Conservation (phyloP, 306 rosid genomes). For the Malus orientalis region DNA sequence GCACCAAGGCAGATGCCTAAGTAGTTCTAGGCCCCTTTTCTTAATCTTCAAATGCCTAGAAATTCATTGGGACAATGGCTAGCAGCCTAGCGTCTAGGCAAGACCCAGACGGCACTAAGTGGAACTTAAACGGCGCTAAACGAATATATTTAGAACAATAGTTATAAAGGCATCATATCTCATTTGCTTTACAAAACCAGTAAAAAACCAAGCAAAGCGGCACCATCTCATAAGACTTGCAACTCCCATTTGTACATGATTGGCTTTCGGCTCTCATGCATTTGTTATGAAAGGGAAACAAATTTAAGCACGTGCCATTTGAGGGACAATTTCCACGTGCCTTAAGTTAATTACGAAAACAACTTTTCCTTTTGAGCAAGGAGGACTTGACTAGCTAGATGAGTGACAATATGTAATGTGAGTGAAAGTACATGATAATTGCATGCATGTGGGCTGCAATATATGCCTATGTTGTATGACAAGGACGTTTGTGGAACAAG, state of each 20-base stretch:
- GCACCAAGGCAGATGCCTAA: no score
- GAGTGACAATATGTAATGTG: neutral
- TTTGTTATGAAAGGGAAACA: neutral
- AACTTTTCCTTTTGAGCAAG: neutral
- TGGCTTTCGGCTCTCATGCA: neutral
- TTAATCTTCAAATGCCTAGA: no score
- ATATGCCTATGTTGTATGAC: neutral
- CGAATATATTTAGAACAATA: no score
- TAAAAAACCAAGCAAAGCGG: neutral
- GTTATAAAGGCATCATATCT: neutral
- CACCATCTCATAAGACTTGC: neutral
- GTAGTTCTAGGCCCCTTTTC: no score
- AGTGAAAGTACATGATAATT: neutral
- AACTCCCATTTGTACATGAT: neutral
- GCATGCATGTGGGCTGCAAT: neutral
- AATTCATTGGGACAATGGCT: fast-evolving
- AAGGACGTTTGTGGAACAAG: neutral
- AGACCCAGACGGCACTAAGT: no score
- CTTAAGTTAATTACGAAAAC: neutral
- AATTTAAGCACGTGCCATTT: neutral
- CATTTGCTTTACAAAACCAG: neutral
- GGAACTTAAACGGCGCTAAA: no score
- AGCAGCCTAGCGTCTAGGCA: fast-evolving
- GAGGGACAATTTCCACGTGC: neutral
- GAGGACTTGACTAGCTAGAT: neutral